Evolutionary conservation across 2,329 filamentous ascomycete genomes (phyloP).

Genomic region (Simplicillium sp.): DNA sequence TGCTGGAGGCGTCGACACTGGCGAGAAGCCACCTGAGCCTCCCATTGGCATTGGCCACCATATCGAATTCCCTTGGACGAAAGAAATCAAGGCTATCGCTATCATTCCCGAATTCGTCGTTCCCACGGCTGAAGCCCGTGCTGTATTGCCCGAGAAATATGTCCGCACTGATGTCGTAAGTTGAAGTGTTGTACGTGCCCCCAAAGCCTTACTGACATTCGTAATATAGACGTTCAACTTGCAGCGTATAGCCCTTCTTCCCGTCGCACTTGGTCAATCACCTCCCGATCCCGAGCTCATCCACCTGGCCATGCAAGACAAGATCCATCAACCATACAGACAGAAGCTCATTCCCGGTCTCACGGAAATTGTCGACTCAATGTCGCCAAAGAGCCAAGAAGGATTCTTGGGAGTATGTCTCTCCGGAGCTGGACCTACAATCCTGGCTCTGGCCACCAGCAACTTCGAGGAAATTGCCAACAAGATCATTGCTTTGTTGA

Average conservation of each 20-base stretch:
- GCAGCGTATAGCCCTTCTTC: slow-evolving; percentile 84
- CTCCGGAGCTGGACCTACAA: slow-evolving; percentile 90
- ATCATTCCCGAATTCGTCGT: slow-evolving; percentile 96
- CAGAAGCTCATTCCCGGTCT: slow-evolving; percentile 86
- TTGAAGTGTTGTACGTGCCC: slow-evolving; percentile 9
- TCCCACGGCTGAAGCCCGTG: slow-evolving; percentile 82
- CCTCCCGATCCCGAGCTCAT: slow-evolving; percentile 91
- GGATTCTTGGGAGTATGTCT: slow-evolving; percentile 91
- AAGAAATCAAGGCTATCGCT: slow-evolving; percentile 91
- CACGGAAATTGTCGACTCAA: slow-evolving; percentile 80
- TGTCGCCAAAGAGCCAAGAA: slow-evolving; percentile 78
- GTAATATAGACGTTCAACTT: slow-evolving; percentile 70
- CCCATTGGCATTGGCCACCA: slow-evolving; percentile 90
- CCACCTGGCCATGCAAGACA: slow-evolving; percentile 97
- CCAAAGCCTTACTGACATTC: too few relatives aligned
- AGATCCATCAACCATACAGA: slow-evolving; percentile 93
- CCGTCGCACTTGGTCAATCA: slow-evolving; percentile 78
- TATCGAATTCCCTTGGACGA: slow-evolving; percentile 89
- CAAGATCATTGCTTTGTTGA: slow-evolving; percentile 67
- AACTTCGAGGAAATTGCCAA: slow-evolving; percentile 83
- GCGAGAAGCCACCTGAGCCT: slow-evolving; percentile 76
- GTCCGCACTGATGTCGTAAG: slow-evolving; percentile 72
- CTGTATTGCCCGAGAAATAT: slow-evolving; percentile 74
- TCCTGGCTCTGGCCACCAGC: slow-evolving; percentile 81
- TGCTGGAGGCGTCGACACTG: slow-evolving; percentile 85